Base-by-base conservation (phyloP, 805 yeast genomes). In the Tetrapisispora taiwanensis region DNA sequence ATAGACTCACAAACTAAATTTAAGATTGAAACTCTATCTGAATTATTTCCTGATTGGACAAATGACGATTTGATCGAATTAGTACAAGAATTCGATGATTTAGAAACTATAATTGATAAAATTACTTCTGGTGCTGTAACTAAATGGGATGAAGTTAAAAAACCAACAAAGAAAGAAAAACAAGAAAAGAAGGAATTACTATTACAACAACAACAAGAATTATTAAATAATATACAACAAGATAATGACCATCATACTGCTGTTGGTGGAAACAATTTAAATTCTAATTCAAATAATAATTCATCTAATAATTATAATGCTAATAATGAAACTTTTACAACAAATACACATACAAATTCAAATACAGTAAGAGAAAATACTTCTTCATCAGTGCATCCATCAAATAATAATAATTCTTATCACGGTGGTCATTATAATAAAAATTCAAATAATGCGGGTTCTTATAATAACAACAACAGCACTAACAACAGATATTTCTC, bases 21-120 rank as follows among this genome's bases (percentile, higher is more conserved):
- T 44, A 69, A 74, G 60, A 69, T 76, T 47, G 66, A 66, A 43
- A 76, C 84, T 31, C 75, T 90, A 54, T 65, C 73, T 41, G 97
- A 90, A 66, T 73, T 92, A 71, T 89, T 92, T 69, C 95, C 97
- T 36, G 95, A 85, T 60, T 92, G 98, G 98, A 75, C 84, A 39
- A 71, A 74, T 44, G 95, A 84, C 26, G 98, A 92, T 61, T 77
- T 92, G 60, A 67, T 72, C 38, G 76, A 81, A 43, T 78, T 87
- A 47, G 78, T 89, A 54, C 71, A 72, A 46, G 97, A 92, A 66
- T 76, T 81, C 50, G 72, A 79, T 50, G 88, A 84, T 60, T 71
- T 88, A 52, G 94, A 83, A 59, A 73, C 76, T 36, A 85, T 92
- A 51, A 81, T 86, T 51, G 89, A 83, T 59, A 81, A 87, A 63